Base-by-base conservation (phyloP, 1,284 basidiomycete species). In the Papiliotrema fonsecae region DNA sequence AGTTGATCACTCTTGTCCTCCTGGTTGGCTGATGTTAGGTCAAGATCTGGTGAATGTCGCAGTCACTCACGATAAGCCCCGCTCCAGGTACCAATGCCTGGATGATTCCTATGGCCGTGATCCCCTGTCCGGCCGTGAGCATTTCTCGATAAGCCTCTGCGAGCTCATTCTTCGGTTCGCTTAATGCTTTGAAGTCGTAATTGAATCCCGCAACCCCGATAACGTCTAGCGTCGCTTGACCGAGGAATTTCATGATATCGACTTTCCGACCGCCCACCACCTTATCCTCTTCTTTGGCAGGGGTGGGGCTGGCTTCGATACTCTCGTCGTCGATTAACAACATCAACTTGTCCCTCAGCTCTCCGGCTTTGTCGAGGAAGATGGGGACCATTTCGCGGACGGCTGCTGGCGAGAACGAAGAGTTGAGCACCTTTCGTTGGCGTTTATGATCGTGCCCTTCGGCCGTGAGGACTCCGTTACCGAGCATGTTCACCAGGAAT, bases 151-250 rank as follows among this genome's bases (percentile, higher is more conserved):
- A 65, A n/a, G 67, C 62, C 22, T 64, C 60, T 7, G 65, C 62
- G 10, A 72, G 53, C 42, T 64, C 65, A 52, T 68, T 67, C n/a
- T 54, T 50, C 31, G 45, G 56, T 28, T 55, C 53, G 19, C 52
- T 52, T 6, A 64, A 48, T 1, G 58, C 64, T 43, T 81, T 72
- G 70, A 86, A 84, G 19, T 75, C 58, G 69, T 85, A 86, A 42
- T 79, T 81, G 60, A 86, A 86, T 6, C 83, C 83, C 18, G 85
- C 82, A 37, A 82, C 74, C 5, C 84, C 84, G 48, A 88, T 86
- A 36, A 84, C 77, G 58, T 87, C 86, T 14, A 87, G 75, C 1
- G 84, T 84, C 7, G 83, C 79, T 28, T 80, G 78, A 2, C 77
- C 79, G 9, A 87, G 76, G 78, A 80, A 84, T 18, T 73, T 61